These are phyloP conservation scores for Nannizzia gypsea DNA, from an alignment of 2,329 filamentous ascomycete genomes.

Conservation along the genomic window DNA sequence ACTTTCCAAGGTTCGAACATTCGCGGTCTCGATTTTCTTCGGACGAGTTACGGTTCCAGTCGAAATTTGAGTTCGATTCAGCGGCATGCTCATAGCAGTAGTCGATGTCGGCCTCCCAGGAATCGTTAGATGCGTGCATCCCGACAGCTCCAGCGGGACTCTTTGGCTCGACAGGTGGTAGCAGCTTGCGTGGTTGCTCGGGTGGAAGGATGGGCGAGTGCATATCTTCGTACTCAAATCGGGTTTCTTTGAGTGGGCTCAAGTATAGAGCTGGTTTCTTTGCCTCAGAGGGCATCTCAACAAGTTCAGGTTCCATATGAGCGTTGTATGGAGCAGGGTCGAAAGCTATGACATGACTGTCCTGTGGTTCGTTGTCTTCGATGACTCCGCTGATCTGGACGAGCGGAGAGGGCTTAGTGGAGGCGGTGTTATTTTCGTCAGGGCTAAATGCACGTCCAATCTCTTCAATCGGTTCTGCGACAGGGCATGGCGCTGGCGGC, in stretches of 20 bases:
- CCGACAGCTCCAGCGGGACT: not conserved
- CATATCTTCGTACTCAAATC: not conserved
- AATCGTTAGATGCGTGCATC: slow-evolving; percentile 14
- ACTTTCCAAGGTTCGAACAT: not conserved
- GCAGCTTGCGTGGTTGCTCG: not conserved
- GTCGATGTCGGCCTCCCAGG: slow-evolving; percentile 53
- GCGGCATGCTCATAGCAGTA: slow-evolving; percentile 51
- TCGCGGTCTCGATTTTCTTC: slow-evolving; percentile 17
- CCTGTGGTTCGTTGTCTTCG: slow-evolving; percentile 34
- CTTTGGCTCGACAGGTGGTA: not conserved
- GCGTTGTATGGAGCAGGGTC: slow-evolving; percentile 3
- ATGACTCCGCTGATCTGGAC: slow-evolving; percentile 35
- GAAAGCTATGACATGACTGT: slow-evolving; percentile 19
- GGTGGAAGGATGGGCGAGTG: slow-evolving; percentile 9
- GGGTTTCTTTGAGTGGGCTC: not conserved
- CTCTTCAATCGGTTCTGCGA: slow-evolving; percentile 22
- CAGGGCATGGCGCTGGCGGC: slow-evolving; percentile 18
- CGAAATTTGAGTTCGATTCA: slow-evolving; percentile 49
- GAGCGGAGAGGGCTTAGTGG: slow-evolving; percentile 30
- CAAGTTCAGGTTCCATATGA: not conserved
- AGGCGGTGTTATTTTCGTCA: slow-evolving; percentile 30
- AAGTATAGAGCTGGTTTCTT: not conserved
- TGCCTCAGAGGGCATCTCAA: not conserved
- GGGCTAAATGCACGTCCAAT: slow-evolving; percentile 32
- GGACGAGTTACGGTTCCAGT: slow-evolving; percentile 39